Evolutionary conservation across 139 green algal genomes (phyloP), one percentile per base, ranked within the genome.

Genomic region (Chlorella sp.): DNA sequence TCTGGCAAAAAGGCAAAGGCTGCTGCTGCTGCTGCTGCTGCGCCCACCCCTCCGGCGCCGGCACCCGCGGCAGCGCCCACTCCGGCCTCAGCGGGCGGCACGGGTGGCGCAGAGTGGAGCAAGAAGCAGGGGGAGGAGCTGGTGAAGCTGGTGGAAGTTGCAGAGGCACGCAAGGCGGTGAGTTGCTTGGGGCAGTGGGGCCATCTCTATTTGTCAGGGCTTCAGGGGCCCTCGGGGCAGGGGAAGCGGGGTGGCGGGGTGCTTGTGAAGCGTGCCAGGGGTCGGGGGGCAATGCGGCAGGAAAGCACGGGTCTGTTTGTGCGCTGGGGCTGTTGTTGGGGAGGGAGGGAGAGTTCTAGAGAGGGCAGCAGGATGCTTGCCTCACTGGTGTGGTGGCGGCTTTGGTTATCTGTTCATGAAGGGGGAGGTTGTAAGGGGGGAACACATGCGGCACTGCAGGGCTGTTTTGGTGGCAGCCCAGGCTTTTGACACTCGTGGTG

Each of bases 101-200:
- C 60, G 82, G 21, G 26, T 0, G 57, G 60, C 16, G 64, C 15
- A 30, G 84, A 36, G 14, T 93, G 90, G 90, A 91, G 60, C 68
- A 66, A 78, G 24, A 30, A 76, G 69, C 71, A 89, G 80, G 76
- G 83, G 39, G 37, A 86, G 48, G 75, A 91, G 36, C 87, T 93
- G 39, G 82, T 91, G 80, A 89, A 86, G 81, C 81, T 93, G 53
- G 90, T 93, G 71, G 34, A 90, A 21, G 21, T 85, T 21, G 87
- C 69, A 32, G 80, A 80, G 53, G 91, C 73, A 36, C 81, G 90
- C n/a, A 93, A 93, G 75, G 53, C 66, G 83, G 79, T 90, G 66
- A 42, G 81, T 18, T 26, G 64, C 30, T 80, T 16, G 12, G 15
- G 2, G 28, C 4, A 42, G 32, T 80, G 73, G 73, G 30, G 32